phyloP scores from a whole-genome alignment of 139 green algal genomes.

The Picochlorum sp. region DNA sequence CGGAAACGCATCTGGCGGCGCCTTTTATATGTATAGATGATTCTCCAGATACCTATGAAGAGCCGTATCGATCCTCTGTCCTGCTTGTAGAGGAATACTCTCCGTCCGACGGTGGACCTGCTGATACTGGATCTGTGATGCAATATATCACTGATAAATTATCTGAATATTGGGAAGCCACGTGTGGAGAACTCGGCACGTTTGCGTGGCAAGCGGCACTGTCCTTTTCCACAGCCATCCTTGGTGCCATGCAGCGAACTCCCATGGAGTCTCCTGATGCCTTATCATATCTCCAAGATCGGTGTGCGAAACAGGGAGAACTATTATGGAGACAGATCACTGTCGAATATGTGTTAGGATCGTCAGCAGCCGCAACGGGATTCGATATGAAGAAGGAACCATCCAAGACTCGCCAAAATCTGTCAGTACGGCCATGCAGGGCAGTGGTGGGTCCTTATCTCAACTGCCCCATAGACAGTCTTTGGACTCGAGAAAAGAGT shows the following conservation, averaged over 20 bases:
- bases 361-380: background rate
- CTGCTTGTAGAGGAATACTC: slow-evolving; percentile 33
- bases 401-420: background rate
- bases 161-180: slow-evolving; percentile 18
- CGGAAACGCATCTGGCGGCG: slow-evolving; percentile 27
- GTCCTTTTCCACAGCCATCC: slow-evolving; percentile 24
- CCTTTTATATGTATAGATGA: slow-evolving; percentile 32
- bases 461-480: background rate
- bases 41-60: slow-evolving; percentile 23
- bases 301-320: slow-evolving; percentile 24
- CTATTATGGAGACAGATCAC: slow-evolving; percentile 26
- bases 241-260: slow-evolving; percentile 17
- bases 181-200: slow-evolving; percentile 14
- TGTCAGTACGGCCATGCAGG: background rate
- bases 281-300: slow-evolving; percentile 24
- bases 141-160: slow-evolving; percentile 7
- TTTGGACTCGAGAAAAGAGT: background rate
- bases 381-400: background rate
- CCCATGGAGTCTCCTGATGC: slow-evolving; percentile 24
- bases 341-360: slow-evolving; percentile 3
- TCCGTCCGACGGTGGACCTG: slow-evolving; percentile 22
- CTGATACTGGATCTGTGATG: slow-evolving; percentile 29
- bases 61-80: slow-evolving; percentile 21
- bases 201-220: slow-evolving; percentile 35
- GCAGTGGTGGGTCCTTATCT: background rate